Evolutionary conservation across 257 asterid genomes (phyloP), one percentile per base, ranked within the genome.

Genomic region (Lithospermum erythrorhizon): DNA sequence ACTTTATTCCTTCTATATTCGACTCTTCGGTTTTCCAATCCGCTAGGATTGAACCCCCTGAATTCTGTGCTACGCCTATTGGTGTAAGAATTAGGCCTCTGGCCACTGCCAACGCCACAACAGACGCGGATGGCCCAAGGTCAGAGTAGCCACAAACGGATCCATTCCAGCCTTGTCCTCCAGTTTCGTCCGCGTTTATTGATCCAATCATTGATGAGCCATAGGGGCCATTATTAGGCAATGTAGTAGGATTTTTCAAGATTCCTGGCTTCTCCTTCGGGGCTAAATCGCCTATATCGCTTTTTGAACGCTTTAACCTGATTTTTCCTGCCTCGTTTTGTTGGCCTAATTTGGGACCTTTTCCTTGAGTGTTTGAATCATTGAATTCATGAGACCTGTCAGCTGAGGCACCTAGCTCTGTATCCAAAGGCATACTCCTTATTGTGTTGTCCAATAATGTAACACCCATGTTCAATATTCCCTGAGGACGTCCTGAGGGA

Each of bases 71-170:
- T 27, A 55, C 68, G 52, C 45, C 16, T 20, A 61, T 27, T 3
- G 73, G 71, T 32, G 74, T 27, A 4, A 81, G 95, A 32, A 83
- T 81, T 49, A 73, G 64, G 20, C 65, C 76, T 35, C 74, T 68
- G 1, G 82, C 85, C 62, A 83, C 70, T 8, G 75, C 73, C 5
- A 79, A 84, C 0, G 87, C 95, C 73, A 86, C 83, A 37, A 79
- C 83, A 14, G 95, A 86, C 0, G 93, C 76, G 2, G 94, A 82
- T 4, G 93, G 95, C 8, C 95, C 94, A 48, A 86, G 75, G 49
- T 83, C 89, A 0, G 86, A 83, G 35, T 70, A 53, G 37, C n/a
- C n/a, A n/a, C 72, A 67, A 8, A 60, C 15, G 2, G 71, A 67
- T 8, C 45, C 45, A 1, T 58, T 64, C 16, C 20, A 45, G 37